Base-by-base conservation (phyloP, 805 yeast genomes). In the Candida parachauliodes region DNA sequence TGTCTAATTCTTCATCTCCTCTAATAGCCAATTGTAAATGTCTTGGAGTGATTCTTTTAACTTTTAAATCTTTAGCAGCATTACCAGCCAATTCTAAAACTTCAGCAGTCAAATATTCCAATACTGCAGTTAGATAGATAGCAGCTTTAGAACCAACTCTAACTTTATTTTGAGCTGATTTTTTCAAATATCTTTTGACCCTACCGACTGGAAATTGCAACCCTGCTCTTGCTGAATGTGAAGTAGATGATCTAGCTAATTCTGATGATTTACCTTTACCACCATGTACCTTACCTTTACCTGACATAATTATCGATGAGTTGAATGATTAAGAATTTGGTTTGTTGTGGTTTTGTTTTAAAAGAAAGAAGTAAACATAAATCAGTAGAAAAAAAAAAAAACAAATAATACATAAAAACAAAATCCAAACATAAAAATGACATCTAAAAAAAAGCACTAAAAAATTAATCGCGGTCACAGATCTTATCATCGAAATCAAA, bases 131-230 rank as follows among this genome's bases (percentile, higher is more conserved):
- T 49, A 91, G 74, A 64, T 91, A 91, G 46, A 91, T 91, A 34
- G 99, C 98, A 29, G 96, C 74, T 66, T 67, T 83, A 66, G 62
- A 84, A 42, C 96, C 96, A 34, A 88, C 94, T 62, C 96, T 65
- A 47, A 76, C 67, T 51, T 76, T 76, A 66, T 86, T 87, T 60
- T 87, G 93, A 15, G 96, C 95, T 48, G 83, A 86, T 63, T 76
- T 82, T 73, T 89, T 91, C 65, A 93, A 74, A 62, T 88, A 91
- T 72, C 98, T 81, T 78, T 93, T 91, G 53, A 93, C 88, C 82
- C 99, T 88, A 43, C 99, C 99, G 26, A 94, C 98, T 35, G 99
- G 99, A 71, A 93, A 93, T 62, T 84, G 93, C 60, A 88, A 71
- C 18, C 96, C 96, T 19, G 96, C 96, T 63, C 94, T 81, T 8